These are phyloP conservation scores for Penicillium nucicola DNA, from an alignment of 495 filamentous ascomycete genomes.

Conservation along the genomic window DNA sequence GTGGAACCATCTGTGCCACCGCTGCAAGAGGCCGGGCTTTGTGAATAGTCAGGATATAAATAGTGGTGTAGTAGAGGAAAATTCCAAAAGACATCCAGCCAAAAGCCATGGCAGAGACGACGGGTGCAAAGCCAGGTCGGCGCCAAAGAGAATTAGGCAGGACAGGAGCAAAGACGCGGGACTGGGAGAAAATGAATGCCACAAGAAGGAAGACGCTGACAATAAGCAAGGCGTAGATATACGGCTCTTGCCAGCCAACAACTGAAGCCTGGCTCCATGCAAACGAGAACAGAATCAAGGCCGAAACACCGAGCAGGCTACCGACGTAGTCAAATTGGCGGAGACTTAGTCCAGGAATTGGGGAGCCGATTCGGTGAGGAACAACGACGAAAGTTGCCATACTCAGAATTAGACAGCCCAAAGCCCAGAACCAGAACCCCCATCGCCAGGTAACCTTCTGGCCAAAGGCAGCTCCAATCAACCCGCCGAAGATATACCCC, in stretches of 20 bases:
- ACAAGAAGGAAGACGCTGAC: slow-evolving; percentile 27
- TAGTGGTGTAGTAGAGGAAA: slow-evolving; percentile 42
- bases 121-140: slow-evolving; percentile 29
- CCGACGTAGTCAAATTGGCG: slow-evolving; percentile 47
- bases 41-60: slow-evolving; percentile 31
- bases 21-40: slow-evolving; percentile 25
- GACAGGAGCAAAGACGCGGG: slow-evolving; percentile 2
- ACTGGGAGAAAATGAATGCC: slow-evolving; percentile 32
- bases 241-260: slow-evolving; percentile 32
- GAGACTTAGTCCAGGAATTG: slow-evolving; percentile 12
- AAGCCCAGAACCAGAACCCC: slow-evolving; percentile 53
- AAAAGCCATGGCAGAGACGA: slow-evolving; percentile 30
- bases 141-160: slow-evolving; percentile 39
- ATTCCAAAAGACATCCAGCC: slow-evolving; percentile 43
- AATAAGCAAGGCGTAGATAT: slow-evolving; percentile 33
- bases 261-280: slow-evolving; percentile 37
- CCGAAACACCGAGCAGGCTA: slow-evolving; percentile 33
- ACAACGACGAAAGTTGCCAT: slow-evolving; percentile 28
- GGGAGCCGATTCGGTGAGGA: slow-evolving; percentile 21
- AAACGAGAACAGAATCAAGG: slow-evolving; percentile 36
- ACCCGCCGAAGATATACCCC: slow-evolving; percentile 46
- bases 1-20: slow-evolving; percentile 32
- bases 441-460: slow-evolving; percentile 57
- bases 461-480: slow-evolving; percentile 44
- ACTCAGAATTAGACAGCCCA: slow-evolving; percentile 49